phyloP scores from a whole-genome alignment of 2,329 filamentous ascomycete species.

The Penicillium sp. region DNA sequence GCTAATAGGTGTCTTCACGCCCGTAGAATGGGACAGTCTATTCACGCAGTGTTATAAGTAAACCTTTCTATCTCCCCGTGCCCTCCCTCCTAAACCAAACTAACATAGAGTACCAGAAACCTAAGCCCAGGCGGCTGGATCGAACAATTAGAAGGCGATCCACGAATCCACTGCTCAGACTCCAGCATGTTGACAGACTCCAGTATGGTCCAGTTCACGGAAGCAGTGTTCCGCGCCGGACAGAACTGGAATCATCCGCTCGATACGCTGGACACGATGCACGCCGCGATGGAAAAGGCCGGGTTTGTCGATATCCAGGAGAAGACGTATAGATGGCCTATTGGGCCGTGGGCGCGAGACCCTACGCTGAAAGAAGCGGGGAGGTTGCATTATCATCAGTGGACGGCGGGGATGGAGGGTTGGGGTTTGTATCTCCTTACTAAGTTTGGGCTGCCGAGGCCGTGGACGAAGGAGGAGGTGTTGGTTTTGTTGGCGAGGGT shows the following conservation, averaged over 20 bases:
- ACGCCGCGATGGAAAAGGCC: conserved; percentile 11
- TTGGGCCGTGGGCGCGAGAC: conserved; percentile 29
- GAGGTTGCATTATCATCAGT: conserved; percentile 21
- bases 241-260: conserved; percentile 15
- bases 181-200: not conserved
- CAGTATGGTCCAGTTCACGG: not conserved
- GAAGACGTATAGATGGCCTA: conserved; percentile 19
- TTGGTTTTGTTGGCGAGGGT: conserved; percentile 1
- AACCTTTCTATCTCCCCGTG: not conserved
- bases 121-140: conserved; percentile 4
- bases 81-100: not conserved
- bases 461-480: conserved; percentile 6
- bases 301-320: conserved; percentile 31
- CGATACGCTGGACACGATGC: conserved; percentile 20
- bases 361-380: conserved; percentile 39
- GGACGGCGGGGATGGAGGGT: conserved; percentile 22
- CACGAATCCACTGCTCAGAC: not conserved
- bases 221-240: conserved; percentile 13
- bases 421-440: conserved; percentile 23
- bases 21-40: conserved; percentile 2
- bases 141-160: conserved; percentile 3
- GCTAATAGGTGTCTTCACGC: conserved; percentile 4
- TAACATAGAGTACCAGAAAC: not conserved
- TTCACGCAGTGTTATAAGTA: conserved; percentile 5
- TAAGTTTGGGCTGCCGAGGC: conserved; percentile 14